Percentiles rank a stretch among this genome's conserved stretches.
phyloP scores from a whole-genome alignment of 108 stramenopile species.

The Nitzschia sp. region DNA sequence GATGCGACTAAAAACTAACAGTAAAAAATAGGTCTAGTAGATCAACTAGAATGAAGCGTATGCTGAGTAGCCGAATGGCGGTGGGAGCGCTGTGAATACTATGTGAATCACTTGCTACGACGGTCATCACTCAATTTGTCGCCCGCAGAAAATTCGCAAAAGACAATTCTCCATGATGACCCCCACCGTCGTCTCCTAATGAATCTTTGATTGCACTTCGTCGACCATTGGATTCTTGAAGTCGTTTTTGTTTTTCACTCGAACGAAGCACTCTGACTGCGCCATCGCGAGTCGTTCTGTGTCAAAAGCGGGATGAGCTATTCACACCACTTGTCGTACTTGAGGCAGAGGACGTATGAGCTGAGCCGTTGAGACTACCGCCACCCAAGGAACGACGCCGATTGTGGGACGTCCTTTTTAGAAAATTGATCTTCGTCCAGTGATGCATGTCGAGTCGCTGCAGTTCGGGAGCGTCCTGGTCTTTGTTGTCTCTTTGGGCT shows the following conservation, averaged over 20 bases:
- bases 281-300: neutral
- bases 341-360: neutral
- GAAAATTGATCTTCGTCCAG: no score
- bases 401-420: no score
- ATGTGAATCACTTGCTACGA: neutral
- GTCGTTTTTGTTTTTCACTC: constrained; percentile 10
- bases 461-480: no score
- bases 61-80: neutral
- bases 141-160: constrained; percentile 8
- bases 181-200: constrained; percentile 6
- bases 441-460: no score
- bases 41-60: no score
- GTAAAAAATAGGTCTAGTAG: no score
- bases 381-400: constrained; percentile 7
- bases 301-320: neutral
- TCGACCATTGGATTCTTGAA: constrained; percentile 17
- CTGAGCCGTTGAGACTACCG: neutral
- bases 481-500: neutral
- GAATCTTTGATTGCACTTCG: constrained; percentile 25
- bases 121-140: neutral
- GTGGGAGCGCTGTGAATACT: constrained; percentile 23
- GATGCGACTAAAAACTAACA: no score
- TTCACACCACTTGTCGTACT: neutral
- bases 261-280: neutral
- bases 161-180: neutral